Conservation (phyloP, 2,329 filamentous ascomycete species). For the Albophoma yamanashiensis region DNA sequence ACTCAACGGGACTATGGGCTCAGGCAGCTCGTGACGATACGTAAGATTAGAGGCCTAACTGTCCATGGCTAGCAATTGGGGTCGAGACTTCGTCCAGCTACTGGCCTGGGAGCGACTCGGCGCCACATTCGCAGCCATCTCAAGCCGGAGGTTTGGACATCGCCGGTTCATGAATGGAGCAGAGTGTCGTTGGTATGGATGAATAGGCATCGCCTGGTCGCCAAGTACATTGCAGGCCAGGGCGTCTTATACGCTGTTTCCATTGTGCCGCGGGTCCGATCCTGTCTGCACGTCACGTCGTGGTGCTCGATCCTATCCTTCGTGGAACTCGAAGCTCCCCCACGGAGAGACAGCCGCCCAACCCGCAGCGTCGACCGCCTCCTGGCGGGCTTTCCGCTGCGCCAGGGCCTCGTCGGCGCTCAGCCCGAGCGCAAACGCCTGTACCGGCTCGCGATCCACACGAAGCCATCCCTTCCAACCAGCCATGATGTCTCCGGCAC, state of each 20-base stretch:
- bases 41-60: not conserved
- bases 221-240: not conserved
- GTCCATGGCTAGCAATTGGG: not conserved
- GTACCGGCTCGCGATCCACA: constrained; percentile 32
- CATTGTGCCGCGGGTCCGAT: not conserved
- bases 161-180: not conserved
- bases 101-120: not conserved
- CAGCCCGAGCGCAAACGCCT: constrained; percentile 25
- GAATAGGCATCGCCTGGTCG: not conserved
- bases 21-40: not conserved
- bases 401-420: constrained; percentile 34
- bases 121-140: not conserved
- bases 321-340: constrained; percentile 35
- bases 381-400: constrained; percentile 26
- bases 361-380: constrained; percentile 28
- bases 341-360: constrained; percentile 39
- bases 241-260: too few relatives aligned
- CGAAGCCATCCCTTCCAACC: constrained; percentile 40
- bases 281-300: not conserved
- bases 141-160: not conserved
- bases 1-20: not conserved
- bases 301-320: not conserved
- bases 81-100: not conserved
- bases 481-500: constrained; percentile 20
- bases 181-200: not conserved